Evolutionary conservation across 1,139 yeast species (phyloP), one percentile per base, ranked within the genome.

Genomic region (Suhomyces bolitotheri): DNA sequence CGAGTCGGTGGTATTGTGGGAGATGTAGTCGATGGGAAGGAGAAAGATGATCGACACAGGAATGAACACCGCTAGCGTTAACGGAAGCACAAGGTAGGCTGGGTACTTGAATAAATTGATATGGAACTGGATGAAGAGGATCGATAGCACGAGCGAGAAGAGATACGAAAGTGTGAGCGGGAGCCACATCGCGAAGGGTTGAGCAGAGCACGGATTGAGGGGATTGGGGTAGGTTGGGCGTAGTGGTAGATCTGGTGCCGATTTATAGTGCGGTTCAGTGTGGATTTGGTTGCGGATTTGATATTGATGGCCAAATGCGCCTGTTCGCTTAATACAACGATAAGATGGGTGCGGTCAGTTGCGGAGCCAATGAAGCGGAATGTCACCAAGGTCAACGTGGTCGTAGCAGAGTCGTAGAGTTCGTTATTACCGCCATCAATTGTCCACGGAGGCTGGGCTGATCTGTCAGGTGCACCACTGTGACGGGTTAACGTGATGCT

Each of bases 1-100:
- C 10, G 39, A 8, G 31, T 30, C 31, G 28, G 47, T 16, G 34
- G 46, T 27, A 53, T 61, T 62, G 49, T 59, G 65, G 8, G 61
- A 47, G 4, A 68, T 63, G 44, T 67, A 70, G 50, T 71, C 76
- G 15, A 65, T 46, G 1, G 76, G 76, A 25, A 69, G 49, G 13
- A 69, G 53, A 23, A 64, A 58, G 8, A 66, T 60, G 34, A 71
- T 66, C 8, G 73, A 66, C 11, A 68, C 48, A 13, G 76, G 76
- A 22, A 69, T 58, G 39, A 62, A 66, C n/a, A 69, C 70, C 10
- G 73, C 71, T 39, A 69, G 44, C 2, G 64, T 49, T 16, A 70
- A 45, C 4, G 74, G 65, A 4, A 64, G 38, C 47, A 54, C 56
- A 28, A 65, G 50, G 39, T 60, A 66, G 4, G 52, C 22, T 16